These are phyloP conservation scores for Aureobasidium sp. DNA, from an alignment of 2,329 filamentous ascomycete species.

Conservation along the genomic window DNA sequence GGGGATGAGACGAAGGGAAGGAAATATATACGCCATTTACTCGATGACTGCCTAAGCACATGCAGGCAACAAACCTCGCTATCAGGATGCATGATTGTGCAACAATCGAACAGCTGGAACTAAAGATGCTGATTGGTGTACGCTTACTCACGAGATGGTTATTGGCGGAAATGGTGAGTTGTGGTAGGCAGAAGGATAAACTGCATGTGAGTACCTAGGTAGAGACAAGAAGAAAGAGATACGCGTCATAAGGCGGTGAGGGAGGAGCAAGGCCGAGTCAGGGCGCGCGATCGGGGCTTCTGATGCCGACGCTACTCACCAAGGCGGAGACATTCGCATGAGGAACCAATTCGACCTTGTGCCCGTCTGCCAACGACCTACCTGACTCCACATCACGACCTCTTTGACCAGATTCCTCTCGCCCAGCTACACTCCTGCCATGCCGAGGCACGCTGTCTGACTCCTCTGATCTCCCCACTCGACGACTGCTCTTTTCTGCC, in stretches of 20 bases:
- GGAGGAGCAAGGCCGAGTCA: not conserved
- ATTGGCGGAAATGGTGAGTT: not conserved
- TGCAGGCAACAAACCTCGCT: not conserved
- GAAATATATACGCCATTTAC: not conserved
- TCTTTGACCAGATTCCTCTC: not conserved
- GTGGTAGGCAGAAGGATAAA: constrained; percentile 11
- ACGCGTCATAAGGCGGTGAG: constrained; percentile 12
- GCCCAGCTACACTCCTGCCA: not conserved
- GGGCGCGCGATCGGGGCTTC: constrained; percentile 7
- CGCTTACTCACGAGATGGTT: not conserved
- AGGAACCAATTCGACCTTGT: constrained; percentile 5
- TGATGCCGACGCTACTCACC: constrained; percentile 8
- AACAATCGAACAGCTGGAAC: not conserved
- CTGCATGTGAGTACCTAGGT: too few species aligned
- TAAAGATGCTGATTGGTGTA: not conserved
- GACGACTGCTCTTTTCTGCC: constrained; percentile 18
- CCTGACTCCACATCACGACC: not conserved
- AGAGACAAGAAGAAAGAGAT: not conserved
- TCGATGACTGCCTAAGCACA: not conserved
- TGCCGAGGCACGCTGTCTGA: constrained; percentile 17
- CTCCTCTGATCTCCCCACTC: not conserved
- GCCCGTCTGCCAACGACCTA: not conserved
- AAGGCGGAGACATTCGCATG: constrained; percentile 13
- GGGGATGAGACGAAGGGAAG: not conserved
- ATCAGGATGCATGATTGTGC: not conserved